phyloP scores from a whole-genome alignment of 306 rosid species.

The Sophora flavescens region DNA sequence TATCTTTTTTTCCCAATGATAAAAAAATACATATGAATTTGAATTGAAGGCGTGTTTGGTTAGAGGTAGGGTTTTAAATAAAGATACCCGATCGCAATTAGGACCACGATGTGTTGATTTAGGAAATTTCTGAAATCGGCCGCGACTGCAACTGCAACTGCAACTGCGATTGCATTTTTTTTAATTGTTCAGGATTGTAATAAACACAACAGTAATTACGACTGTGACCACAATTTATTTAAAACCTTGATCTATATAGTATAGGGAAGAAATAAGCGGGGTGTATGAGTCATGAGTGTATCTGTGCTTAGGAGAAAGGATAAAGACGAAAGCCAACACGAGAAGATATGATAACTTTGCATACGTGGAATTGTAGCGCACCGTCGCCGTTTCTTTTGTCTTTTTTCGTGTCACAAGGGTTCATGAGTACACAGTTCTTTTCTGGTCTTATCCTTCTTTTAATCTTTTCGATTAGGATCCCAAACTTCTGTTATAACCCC shows the following conservation, averaged over 20 bases:
- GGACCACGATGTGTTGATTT: too few species aligned
- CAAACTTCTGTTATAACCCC: not conserved
- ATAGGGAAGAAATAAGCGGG: too few species aligned
- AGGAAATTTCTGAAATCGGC: too few species aligned
- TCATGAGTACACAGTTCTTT: too few species aligned
- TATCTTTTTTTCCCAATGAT: not conserved
- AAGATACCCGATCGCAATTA: too few species aligned
- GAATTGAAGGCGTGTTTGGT: not conserved
- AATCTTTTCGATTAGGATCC: not conserved
- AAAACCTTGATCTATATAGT: too few species aligned
- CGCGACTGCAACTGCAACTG: too few species aligned
- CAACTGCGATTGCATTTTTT: too few species aligned
- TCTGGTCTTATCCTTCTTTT: not conserved
- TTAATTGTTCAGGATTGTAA: too few species aligned
- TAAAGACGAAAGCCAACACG: slow-evolving; percentile 24
- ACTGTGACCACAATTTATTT: too few species aligned
- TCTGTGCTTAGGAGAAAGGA: not conserved
- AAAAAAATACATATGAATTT: not conserved
- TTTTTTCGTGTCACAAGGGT: not conserved
- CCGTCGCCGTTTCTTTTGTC: slow-evolving; percentile 50
- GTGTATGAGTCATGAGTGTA: not conserved
- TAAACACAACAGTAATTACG: too few species aligned
- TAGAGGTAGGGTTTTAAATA: not conserved
- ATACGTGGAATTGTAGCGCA: slow-evolving; percentile 45
- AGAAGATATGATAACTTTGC: not conserved